Percentiles rank a stretch among this genome's conserved stretches.
Evolutionary conservation across 1,284 basidiomycete species (phyloP).

Genomic region (Cutaneotrichosporon sp.): DNA sequence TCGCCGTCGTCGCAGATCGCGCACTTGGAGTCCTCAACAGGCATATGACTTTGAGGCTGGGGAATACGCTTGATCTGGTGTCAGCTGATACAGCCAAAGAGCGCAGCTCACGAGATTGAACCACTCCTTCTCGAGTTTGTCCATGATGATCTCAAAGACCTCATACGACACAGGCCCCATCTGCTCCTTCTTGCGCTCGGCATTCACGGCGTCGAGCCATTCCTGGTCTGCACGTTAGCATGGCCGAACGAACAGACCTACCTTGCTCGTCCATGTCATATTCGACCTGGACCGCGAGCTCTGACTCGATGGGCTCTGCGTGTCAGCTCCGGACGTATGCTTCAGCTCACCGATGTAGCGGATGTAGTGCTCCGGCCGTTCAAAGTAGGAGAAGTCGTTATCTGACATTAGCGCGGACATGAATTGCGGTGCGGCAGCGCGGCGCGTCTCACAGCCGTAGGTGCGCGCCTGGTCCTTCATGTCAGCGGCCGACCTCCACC

Average conservation of each 20-base stretch:
- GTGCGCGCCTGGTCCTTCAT: conserved; percentile 36
- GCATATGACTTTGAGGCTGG: conserved; percentile 69
- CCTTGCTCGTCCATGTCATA: conserved; percentile 99
- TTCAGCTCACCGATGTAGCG: conserved; percentile 67
- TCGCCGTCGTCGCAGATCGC: conserved; percentile 97
- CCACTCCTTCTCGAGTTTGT: conserved; percentile 98
- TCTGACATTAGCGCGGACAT: conserved; percentile 51
- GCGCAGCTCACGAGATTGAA: conserved; percentile 71
- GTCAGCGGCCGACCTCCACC: conserved; percentile 15
- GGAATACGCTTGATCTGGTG: conserved; percentile 80
- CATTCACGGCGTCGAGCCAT: conserved; percentile 86
- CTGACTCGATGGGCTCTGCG: conserved; percentile 84
- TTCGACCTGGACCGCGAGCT: conserved; percentile 88
- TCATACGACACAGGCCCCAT: conserved; percentile 73
- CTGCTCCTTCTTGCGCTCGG: conserved; percentile 73
- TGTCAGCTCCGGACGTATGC: not conserved
- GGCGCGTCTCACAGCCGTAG: conserved; percentile 37
- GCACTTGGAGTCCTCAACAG: conserved; percentile 90
- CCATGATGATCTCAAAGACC: conserved; percentile 93
- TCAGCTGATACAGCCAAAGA: not conserved
- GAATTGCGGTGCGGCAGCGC: no score
- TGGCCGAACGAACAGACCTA: conserved; percentile 36
- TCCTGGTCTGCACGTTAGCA: conserved; percentile 66
- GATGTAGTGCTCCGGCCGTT: conserved; percentile 77
- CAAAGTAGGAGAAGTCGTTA: conserved; percentile 72